Conservation (phyloP, 768 basidiomycete genomes). For the Paxillus rubicundulus region DNA sequence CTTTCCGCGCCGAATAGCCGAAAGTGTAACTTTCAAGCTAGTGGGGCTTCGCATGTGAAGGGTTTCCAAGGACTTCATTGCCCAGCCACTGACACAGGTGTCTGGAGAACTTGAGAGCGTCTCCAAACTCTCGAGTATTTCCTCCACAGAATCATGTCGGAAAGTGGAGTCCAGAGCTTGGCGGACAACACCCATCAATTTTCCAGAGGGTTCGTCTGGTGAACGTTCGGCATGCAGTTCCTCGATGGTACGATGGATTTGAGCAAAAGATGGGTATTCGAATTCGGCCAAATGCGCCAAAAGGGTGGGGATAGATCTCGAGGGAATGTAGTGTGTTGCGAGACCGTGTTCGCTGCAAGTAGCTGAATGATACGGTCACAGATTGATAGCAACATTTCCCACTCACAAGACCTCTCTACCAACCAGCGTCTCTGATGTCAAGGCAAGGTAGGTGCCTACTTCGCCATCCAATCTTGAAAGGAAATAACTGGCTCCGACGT, state of each 20-base stretch:
- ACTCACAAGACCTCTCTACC: slow-evolving; percentile 89
- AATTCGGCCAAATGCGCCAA: slow-evolving; percentile 59
- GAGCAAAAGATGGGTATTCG: slow-evolving; percentile 37
- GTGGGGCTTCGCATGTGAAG: slow-evolving; percentile 83
- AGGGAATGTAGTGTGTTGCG: slow-evolving; percentile 90
- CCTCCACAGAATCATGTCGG: slow-evolving; percentile 62
- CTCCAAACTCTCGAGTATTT: slow-evolving; percentile 59
- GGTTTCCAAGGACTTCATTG: slow-evolving; percentile 58
- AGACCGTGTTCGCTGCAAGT: slow-evolving; percentile 77
- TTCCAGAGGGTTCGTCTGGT: slow-evolving; percentile 49
- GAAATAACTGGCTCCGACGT: slow-evolving; percentile 91
- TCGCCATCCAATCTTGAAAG: slow-evolving; percentile 88
- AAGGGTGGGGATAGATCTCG: slow-evolving; percentile 68
- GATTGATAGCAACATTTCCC: neutral
- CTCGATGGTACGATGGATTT: slow-evolving; percentile 69
- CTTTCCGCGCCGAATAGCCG: slow-evolving; percentile 72
- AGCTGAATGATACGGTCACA: slow-evolving; percentile 9
- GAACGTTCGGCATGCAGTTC: slow-evolving; percentile 58
- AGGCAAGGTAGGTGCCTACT: slow-evolving; percentile 88
- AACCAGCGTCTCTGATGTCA: slow-evolving; percentile 69
- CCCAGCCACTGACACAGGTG: slow-evolving; percentile 65
- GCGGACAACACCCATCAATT: slow-evolving; percentile 61
- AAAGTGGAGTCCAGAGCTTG: slow-evolving; percentile 83
- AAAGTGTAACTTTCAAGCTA: slow-evolving; percentile 85
- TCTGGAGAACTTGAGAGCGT: slow-evolving; percentile 39